Percentiles rank a stretch among this genome's conserved stretches.
Conservation (phyloP, 345 rosid genomes). For the Aquilaria sinensis region DNA sequence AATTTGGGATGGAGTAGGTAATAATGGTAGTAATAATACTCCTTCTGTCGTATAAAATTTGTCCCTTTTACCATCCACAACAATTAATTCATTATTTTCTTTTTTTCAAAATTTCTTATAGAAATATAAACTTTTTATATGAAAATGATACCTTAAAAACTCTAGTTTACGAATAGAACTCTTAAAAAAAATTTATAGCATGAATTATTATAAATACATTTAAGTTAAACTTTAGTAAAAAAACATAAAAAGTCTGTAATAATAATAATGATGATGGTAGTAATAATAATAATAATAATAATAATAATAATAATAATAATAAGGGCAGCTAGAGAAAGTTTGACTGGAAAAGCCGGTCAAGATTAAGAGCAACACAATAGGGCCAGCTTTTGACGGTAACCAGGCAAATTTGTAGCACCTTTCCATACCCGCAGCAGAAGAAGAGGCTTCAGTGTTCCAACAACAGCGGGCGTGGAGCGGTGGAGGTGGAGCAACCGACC, state of each 20-base stretch:
- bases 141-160: not conserved
- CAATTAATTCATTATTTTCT: not conserved
- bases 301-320: no score
- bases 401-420: not conserved
- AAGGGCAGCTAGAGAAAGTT: not conserved
- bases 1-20: no score
- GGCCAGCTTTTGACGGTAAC: constrained; percentile 5
- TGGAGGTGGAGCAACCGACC: not conserved
- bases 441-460: not conserved
- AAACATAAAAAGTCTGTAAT: no score
- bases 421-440: not conserved
- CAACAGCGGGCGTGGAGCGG: not conserved
- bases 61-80: no score
- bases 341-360: constrained; percentile 2
- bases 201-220: no score
- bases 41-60: no score
- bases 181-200: not conserved
- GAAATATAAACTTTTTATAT: not conserved
- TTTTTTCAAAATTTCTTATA: not conserved
- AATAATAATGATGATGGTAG: no score
- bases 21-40: no score
- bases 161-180: not conserved
- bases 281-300: no score
- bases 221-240: no score
- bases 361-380: constrained; percentile 8